Evolutionary conservation across 208 protist species (phyloP).

Genomic region (Vickermania spadyakhi): DNA sequence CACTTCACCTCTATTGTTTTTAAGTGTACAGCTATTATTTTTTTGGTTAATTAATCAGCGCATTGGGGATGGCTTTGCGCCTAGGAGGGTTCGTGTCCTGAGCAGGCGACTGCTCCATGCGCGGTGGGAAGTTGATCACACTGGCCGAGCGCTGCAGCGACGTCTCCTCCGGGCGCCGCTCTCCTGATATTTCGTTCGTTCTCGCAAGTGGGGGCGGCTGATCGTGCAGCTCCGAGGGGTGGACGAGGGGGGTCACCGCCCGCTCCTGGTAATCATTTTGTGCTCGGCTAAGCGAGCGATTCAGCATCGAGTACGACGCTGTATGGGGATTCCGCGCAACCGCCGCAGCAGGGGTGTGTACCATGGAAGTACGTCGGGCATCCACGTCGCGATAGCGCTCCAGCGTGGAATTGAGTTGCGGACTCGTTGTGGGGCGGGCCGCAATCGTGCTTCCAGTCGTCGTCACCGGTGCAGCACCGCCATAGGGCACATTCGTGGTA

Average conservation of each 20-base stretch:
- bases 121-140: constrained; percentile 38
- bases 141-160: constrained; percentile 60
- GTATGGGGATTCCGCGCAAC: too few relatives aligned
- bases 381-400: too few relatives aligned
- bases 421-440: too few relatives aligned
- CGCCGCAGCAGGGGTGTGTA: too few relatives aligned
- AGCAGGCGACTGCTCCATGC: constrained; percentile 61
- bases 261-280: constrained; percentile 7
- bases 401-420: too few relatives aligned
- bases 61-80: constrained; percentile 48
- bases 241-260: constrained; percentile 26
- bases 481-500: too few relatives aligned
- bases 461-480: too few relatives aligned
- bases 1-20: too few relatives aligned
- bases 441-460: too few relatives aligned
- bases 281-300: background rate
- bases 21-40: too few relatives aligned
- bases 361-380: too few relatives aligned
- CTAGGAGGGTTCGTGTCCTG: constrained; percentile 62
- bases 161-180: constrained; percentile 44
- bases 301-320: background rate
- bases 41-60: constrained; percentile 16
- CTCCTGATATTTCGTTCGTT: constrained; percentile 36
- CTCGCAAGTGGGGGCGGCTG: constrained; percentile 42
- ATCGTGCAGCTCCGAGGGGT: constrained; percentile 19